These are phyloP conservation scores for Glycine soja DNA, from an alignment of 306 rosid species.

Conservation along the genomic window DNA sequence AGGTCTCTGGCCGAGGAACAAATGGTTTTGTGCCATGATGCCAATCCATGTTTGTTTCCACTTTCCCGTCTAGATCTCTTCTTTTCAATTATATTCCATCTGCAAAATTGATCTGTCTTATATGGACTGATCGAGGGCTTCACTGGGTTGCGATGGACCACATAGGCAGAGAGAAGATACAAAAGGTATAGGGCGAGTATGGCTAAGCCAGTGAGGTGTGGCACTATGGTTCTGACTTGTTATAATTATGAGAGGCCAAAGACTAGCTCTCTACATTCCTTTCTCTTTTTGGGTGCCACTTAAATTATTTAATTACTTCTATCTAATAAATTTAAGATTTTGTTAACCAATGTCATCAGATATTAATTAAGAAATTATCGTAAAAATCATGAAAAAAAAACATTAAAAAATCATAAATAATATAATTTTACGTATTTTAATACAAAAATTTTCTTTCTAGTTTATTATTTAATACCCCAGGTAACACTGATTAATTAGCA, in stretches of 20 bases:
- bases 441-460: no score
- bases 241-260: slow-evolving; percentile 14
- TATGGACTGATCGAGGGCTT: slow-evolving; percentile 43
- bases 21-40: slow-evolving; percentile 63
- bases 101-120: slow-evolving; percentile 42
- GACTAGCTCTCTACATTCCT: slow-evolving; percentile 36
- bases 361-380: no score
- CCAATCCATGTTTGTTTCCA: slow-evolving; percentile 73
- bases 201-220: slow-evolving; percentile 28
- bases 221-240: slow-evolving; percentile 3
- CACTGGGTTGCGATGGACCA: slow-evolving; percentile 56
- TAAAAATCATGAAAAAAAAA: no score
- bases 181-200: not conserved
- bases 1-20: slow-evolving; percentile 65
- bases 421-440: no score
- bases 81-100: slow-evolving; percentile 47
- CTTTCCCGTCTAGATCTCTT: slow-evolving; percentile 37
- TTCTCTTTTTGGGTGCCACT: slow-evolving; percentile 22
- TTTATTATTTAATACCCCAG: no score
- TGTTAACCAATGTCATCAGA: no score
- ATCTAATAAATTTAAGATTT: not conserved
- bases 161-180: slow-evolving; percentile 47
- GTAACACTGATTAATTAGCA: not conserved
- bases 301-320: not conserved
- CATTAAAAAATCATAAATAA: no score